Percentiles rank a stretch among this genome's conserved stretches.
These are phyloP conservation scores for Hirsutella rhossiliensis DNA, from an alignment of 2,329 filamentous ascomycete genomes.

Conservation along the genomic window DNA sequence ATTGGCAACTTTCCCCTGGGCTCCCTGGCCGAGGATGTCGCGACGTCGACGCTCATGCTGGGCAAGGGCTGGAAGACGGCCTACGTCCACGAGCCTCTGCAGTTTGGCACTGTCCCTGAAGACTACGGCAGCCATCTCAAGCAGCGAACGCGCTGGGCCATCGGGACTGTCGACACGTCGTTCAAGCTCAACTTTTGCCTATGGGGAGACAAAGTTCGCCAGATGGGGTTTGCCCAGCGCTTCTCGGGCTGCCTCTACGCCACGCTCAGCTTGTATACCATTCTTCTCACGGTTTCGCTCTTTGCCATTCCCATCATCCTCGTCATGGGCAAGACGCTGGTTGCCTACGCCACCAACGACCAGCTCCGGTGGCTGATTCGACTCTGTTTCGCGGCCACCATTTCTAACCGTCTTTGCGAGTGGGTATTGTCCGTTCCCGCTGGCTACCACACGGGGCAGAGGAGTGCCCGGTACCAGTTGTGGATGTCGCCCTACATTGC, in stretches of 20 bases:
- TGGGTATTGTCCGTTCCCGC: constrained; percentile 45
- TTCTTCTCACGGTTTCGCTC: constrained; percentile 39
- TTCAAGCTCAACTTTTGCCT: constrained; percentile 49
- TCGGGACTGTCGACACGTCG: constrained; percentile 45
- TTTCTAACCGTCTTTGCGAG: constrained; percentile 42
- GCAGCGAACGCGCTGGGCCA: constrained; percentile 44
- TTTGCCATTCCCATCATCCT: constrained; percentile 49
- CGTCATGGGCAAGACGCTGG: constrained; percentile 41
- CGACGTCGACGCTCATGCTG: constrained; percentile 45
- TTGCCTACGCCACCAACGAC: constrained; percentile 38
- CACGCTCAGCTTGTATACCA: constrained; percentile 41
- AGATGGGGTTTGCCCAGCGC: constrained; percentile 44
- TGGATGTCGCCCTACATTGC: constrained; percentile 54
- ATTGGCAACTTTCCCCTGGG: constrained; percentile 51
- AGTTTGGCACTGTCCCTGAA: constrained; percentile 47
- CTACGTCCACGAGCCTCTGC: constrained; percentile 45
- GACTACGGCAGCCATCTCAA: constrained; percentile 42
- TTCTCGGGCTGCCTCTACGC: constrained; percentile 48
- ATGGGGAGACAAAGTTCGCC: constrained; percentile 36
- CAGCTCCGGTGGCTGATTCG: constrained; percentile 49
- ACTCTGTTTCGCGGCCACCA: constrained; percentile 36
- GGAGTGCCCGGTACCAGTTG: constrained; percentile 41
- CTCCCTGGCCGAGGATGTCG: constrained; percentile 48
- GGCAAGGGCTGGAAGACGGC: constrained; percentile 51
- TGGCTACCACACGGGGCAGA: constrained; percentile 46